These are phyloP conservation scores for Torulaspora delbrueckii DNA, from an alignment of 805 yeast genomes.

Conservation along the genomic window DNA sequence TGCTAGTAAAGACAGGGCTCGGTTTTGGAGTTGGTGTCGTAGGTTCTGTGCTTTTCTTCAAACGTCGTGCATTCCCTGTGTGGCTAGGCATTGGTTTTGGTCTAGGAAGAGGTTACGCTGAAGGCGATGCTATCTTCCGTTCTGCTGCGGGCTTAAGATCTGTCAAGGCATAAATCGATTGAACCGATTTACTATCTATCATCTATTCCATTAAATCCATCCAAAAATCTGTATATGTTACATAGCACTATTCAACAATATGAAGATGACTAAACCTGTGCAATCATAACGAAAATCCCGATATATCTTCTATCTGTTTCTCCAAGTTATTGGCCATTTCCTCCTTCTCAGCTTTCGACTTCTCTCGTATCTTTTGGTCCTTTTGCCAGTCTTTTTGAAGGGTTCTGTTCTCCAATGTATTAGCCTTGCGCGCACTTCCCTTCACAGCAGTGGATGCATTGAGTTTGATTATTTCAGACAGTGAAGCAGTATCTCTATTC, in stretches of 20 bases:
- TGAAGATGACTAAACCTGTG: not conserved
- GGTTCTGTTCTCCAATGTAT: slow-evolving; percentile 17
- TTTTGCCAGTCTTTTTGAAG: slow-evolving; percentile 27
- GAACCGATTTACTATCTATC: slow-evolving; percentile 3
- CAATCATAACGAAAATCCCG: slow-evolving; percentile 30
- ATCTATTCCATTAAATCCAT: slow-evolving; percentile 12
- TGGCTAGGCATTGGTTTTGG: slow-evolving; percentile 98
- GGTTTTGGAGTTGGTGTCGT: slow-evolving; percentile 97
- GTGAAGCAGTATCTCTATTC: slow-evolving; percentile 17
- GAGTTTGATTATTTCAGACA: slow-evolving; percentile 7
- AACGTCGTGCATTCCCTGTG: slow-evolving; percentile 94
- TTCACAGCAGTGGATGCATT: not conserved
- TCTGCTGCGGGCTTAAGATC: slow-evolving; percentile 72
- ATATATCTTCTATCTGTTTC: slow-evolving; percentile 34
- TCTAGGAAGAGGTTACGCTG: slow-evolving; percentile 95
- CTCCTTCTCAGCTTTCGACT: slow-evolving; percentile 20
- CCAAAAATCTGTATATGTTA: slow-evolving; percentile 14
- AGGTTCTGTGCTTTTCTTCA: slow-evolving; percentile 83
- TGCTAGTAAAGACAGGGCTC: slow-evolving; percentile 88
- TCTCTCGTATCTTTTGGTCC: slow-evolving; percentile 25
- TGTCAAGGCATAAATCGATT: slow-evolving; percentile 50
- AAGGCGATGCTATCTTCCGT: slow-evolving; percentile 96
- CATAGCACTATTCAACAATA: slow-evolving; percentile 2
- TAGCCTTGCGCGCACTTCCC: not conserved
- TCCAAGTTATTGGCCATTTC: slow-evolving; percentile 29